Evolutionary conservation across 116 monocot genomes (phyloP).

Genomic region (Dioscorea cayenensis): DNA sequence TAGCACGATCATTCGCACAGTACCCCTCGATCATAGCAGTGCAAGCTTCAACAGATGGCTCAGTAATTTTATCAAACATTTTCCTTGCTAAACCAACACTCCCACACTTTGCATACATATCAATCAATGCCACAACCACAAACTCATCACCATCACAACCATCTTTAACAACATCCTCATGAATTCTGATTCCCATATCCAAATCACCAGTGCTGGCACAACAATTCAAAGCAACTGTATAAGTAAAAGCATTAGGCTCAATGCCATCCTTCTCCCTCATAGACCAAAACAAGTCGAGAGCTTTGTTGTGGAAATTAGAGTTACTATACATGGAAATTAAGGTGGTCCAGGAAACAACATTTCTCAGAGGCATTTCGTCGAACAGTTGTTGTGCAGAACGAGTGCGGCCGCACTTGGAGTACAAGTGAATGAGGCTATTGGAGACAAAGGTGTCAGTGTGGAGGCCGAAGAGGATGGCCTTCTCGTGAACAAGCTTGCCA

Average conservation of each 20-base stretch:
- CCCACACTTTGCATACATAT: slow-evolving; percentile 28
- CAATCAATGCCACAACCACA: slow-evolving; percentile 12
- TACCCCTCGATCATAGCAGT: slow-evolving; percentile 33
- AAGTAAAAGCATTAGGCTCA: slow-evolving; percentile 22
- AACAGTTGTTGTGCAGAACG: slow-evolving; percentile 12
- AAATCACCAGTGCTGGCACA: slow-evolving; percentile 12
- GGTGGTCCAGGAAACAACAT: slow-evolving; percentile 27
- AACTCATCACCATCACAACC: slow-evolving; percentile 14
- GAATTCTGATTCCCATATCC: slow-evolving; percentile 9
- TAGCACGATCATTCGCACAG: slow-evolving; percentile 7
- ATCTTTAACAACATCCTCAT: slow-evolving; percentile 7
- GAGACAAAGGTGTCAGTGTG: slow-evolving; percentile 13
- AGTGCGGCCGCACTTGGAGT: slow-evolving; percentile 14
- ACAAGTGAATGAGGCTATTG: slow-evolving; percentile 13
- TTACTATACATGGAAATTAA: slow-evolving; percentile 20
- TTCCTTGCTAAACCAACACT: slow-evolving; percentile 5
- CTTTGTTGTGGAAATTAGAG: slow-evolving; percentile 10
- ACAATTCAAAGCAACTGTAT: slow-evolving; percentile 11
- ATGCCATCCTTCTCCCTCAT: background rate
- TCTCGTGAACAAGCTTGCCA: slow-evolving; percentile 17
- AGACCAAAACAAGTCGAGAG: slow-evolving; percentile 4
- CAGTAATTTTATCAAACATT: slow-evolving; percentile 9
- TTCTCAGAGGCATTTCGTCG: slow-evolving; percentile 15
- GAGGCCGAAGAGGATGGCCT: slow-evolving; percentile 10
- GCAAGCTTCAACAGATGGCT: slow-evolving; percentile 12